Evolutionary conservation across 208 protist species (phyloP), one percentile per base, ranked within the genome.

Genomic region (Phytomonas serpens): DNA sequence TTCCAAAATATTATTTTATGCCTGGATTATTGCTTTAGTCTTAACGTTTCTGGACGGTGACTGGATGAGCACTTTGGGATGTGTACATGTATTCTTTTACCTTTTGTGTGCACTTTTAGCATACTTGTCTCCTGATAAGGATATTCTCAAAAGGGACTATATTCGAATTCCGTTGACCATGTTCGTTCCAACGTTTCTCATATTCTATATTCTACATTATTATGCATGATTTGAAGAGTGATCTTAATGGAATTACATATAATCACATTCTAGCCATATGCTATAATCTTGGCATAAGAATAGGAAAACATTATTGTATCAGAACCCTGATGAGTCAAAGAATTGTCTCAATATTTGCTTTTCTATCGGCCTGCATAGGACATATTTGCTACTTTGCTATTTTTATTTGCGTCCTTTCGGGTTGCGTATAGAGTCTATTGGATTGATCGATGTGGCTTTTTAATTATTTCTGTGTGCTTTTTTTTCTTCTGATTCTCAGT

Each of bases 161-260:
- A 75, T 92, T 61, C 79, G 74, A 6, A 74, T 83, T 31, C 86
- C 86, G 61, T 38, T 92, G 30, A 64, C 34, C 14, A 69, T 75
- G 14, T 88, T 81, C 66, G 77, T 92, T 13, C 87, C 87, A 0
- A 47, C 71, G 40, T 92, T 86, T 69, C 63, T 81, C 30, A 72
- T 76, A 9, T 27, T 84, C 10, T 82, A 88, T 37, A 66, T 87
- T 51, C 34, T 89, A 37, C 68, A 72, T 32, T 69, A 63, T 47
- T 84, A 73, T 66, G 6, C 62, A 38, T 27, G 29, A 33, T 38
- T 38, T n/a, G 62, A 33, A 38, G 62, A 19, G 29, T 33, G 13
- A 38, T 66, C 62, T 33, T 1, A 6, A 37, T 67, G 34, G 37
- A 61, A 67, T 67, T 6, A 57, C 4, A 67, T n/a, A 37, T 51